These are phyloP conservation scores for Excoecaria agallocha DNA, from an alignment of 345 rosid species.

Conservation along the genomic window DNA sequence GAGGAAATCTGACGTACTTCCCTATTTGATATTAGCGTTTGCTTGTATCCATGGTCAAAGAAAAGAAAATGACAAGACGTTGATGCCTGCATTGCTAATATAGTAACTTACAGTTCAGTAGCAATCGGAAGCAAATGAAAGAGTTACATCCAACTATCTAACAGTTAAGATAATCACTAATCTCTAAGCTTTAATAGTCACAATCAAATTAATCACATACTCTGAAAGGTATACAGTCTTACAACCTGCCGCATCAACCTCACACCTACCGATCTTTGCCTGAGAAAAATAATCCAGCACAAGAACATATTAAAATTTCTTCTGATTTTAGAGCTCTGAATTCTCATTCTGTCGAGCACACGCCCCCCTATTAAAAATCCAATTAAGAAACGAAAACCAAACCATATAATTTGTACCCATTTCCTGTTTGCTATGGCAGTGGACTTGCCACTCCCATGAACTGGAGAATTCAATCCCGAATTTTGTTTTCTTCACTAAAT, in stretches of 20 bases:
- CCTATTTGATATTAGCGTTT: background rate
- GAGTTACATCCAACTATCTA: background rate
- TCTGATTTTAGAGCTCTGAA: background rate
- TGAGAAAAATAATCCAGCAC: conserved; percentile 21
- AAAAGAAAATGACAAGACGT: background rate
- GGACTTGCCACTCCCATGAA: background rate
- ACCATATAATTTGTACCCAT: too few species aligned
- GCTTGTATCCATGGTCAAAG: background rate
- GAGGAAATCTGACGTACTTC: background rate
- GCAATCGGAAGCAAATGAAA: background rate
- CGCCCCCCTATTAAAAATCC: background rate
- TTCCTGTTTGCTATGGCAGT: background rate
- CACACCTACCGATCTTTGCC: conserved; percentile 65
- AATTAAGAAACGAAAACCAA: too few species aligned
- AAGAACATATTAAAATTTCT: background rate
- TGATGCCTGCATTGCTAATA: background rate
- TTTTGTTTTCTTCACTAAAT: background rate
- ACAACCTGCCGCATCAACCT: conserved; percentile 79
- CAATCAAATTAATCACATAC: conserved; percentile 44
- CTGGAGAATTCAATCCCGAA: background rate
- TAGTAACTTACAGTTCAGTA: background rate
- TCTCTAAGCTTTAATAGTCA: background rate
- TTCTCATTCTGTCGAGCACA: background rate
- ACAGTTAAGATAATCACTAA: background rate
- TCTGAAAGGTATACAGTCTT: conserved; percentile 75